A percentile compares a stretch with the other conserved stretches of the same genome.
phyloP scores from a whole-genome alignment of 768 basidiomycete genomes.

The Clitopilus hobsonii region DNA sequence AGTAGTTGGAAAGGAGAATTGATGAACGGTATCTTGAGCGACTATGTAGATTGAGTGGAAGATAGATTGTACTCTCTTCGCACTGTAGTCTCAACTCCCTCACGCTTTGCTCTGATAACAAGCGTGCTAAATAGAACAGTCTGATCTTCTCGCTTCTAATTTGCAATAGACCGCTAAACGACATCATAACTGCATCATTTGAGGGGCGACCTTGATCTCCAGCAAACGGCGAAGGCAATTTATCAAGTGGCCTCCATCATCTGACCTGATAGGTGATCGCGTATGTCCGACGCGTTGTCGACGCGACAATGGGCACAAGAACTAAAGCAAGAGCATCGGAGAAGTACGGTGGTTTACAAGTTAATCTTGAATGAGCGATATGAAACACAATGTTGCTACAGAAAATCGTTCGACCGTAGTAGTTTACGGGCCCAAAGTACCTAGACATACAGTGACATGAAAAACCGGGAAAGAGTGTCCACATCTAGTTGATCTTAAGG shows the following conservation, averaged over 20 bases:
- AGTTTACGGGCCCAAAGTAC: neutral
- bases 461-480: neutral
- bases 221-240: neutral
- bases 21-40: conserved; percentile 39
- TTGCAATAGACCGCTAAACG: neutral
- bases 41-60: neutral
- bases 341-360: neutral
- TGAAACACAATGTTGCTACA: neutral
- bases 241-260: neutral
- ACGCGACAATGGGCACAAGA: neutral
- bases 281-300: neutral
- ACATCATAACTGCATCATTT: neutral
- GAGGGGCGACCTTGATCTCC: neutral
- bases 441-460: neutral
- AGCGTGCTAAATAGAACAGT: neutral
- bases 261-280: neutral
- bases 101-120: neutral
- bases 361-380: neutral
- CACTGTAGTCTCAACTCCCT: too few species aligned
- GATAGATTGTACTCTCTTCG: neutral
- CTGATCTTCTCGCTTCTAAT: neutral
- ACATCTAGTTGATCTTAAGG: conserved; percentile 50
- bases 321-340: neutral
- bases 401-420: neutral
- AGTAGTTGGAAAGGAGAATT: conserved; percentile 54